Evolutionary conservation across 805 yeast genomes (phyloP).

Genomic region (Candida sakaeoensis): DNA sequence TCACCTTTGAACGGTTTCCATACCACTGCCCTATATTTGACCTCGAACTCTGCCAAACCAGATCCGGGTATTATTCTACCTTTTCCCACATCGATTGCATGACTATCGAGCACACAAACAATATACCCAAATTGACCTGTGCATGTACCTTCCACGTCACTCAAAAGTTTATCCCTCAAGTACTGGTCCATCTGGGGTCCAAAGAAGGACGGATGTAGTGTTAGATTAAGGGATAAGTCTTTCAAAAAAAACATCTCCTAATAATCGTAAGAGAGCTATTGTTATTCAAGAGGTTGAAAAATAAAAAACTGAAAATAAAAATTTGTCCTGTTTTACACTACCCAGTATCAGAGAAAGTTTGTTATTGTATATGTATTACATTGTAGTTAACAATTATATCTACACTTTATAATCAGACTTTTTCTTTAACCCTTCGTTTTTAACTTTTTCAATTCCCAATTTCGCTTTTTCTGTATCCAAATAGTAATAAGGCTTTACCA

Average conservation of each 20-base stretch:
- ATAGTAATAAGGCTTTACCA: slow-evolving; percentile 31
- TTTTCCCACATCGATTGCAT: slow-evolving; percentile 91
- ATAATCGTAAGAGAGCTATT: slow-evolving; percentile 4
- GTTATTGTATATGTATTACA: background rate
- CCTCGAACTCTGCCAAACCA: slow-evolving; percentile 96
- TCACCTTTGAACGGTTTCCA: slow-evolving; percentile 99
- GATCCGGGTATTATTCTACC: slow-evolving; percentile 87
- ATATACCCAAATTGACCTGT: slow-evolving; percentile 98
- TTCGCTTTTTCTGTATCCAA: slow-evolving; percentile 39
- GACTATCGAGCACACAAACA: slow-evolving; percentile 91
- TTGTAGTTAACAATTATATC: background rate
- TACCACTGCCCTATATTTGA: slow-evolving; percentile 92
- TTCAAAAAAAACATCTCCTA: slow-evolving; percentile 48
- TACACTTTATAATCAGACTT: background rate
- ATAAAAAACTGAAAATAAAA: background rate
- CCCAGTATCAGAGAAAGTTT: slow-evolving; percentile 1
- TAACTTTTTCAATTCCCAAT: slow-evolving; percentile 33
- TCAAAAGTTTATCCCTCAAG: slow-evolving; percentile 80
- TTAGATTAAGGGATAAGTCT: slow-evolving; percentile 85
- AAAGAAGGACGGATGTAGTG: slow-evolving; percentile 94
- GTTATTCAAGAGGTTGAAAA: background rate
- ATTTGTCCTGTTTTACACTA: background rate
- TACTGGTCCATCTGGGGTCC: slow-evolving; percentile 98
- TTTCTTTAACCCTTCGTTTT: slow-evolving; percentile 22
- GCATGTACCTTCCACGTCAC: slow-evolving; percentile 98